phyloP scores from a whole-genome alignment of 2,329 filamentous ascomycete genomes.

The Tolypocladium album region DNA sequence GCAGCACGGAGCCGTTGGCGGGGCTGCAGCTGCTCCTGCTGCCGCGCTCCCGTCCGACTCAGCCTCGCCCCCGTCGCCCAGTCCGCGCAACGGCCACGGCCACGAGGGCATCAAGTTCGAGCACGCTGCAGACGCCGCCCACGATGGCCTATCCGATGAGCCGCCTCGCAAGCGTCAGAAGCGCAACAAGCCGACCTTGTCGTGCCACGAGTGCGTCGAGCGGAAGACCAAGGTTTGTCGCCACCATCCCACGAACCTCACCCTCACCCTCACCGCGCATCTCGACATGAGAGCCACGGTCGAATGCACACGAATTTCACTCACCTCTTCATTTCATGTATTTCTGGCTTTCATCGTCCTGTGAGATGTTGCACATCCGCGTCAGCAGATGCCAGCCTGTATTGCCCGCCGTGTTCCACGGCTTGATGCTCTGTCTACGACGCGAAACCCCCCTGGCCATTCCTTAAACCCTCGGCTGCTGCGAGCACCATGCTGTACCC shows the following conservation, averaged over 20 bases:
- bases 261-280: too few species aligned
- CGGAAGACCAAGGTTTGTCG: slow-evolving; percentile 64
- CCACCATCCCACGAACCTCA: background rate
- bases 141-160: slow-evolving; percentile 13
- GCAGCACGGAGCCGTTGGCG: background rate
- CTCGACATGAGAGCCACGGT: background rate
- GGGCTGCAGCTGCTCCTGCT: too few species aligned
- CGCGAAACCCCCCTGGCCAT: background rate
- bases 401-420: background rate
- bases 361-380: background rate
- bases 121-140: background rate
- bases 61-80: slow-evolving; percentile 2
- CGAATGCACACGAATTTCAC: too few species aligned
- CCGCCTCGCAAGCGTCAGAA: slow-evolving; percentile 64
- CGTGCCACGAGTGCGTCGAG: slow-evolving; percentile 71
- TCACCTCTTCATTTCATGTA: too few species aligned
- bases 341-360: background rate
- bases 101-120: background rate
- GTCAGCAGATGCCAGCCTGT: background rate
- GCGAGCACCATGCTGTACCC: background rate
- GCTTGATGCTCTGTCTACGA: background rate
- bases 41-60: slow-evolving; percentile 17
- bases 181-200: slow-evolving; percentile 73
- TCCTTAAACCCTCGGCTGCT: background rate
- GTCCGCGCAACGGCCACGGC: background rate